These are phyloP conservation scores for Phytophthora europaea DNA, from an alignment of 352 stramenopile species.

Conservation along the genomic window DNA sequence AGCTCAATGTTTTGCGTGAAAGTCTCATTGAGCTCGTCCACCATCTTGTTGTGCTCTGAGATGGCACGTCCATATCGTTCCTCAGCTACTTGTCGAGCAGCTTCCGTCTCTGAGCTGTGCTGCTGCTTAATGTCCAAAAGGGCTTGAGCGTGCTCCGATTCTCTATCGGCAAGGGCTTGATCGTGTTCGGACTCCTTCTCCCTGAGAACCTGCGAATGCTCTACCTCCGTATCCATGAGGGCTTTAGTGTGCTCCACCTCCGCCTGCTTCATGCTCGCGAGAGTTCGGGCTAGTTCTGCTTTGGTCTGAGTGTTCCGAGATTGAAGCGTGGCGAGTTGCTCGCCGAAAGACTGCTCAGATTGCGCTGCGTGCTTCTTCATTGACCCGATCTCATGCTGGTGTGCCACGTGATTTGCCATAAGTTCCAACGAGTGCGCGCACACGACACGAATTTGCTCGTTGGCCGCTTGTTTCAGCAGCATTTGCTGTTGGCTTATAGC, in stretches of 20 bases:
- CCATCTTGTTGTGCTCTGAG: constrained; percentile 12
- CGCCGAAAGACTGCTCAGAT: constrained; percentile 1
- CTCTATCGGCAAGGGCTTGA: not conserved
- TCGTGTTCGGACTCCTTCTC: not conserved
- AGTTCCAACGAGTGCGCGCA: constrained; percentile 31
- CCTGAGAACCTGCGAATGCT: not conserved
- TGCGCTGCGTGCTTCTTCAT: constrained; percentile 5
- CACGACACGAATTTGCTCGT: constrained; percentile 24
- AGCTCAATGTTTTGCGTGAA: constrained; percentile 32
- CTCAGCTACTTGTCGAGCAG: not conserved
- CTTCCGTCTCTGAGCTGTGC: constrained; percentile 9
- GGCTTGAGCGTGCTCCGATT: constrained; percentile 1
- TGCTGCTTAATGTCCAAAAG: not conserved
- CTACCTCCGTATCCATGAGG: not conserved
- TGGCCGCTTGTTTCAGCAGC: constrained; percentile 16
- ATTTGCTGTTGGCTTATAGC: constrained; percentile 7
- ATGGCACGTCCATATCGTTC: constrained; percentile 6
- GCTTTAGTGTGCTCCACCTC: constrained; percentile 2
- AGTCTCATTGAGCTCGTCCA: constrained; percentile 16
- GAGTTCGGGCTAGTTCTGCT: not conserved
- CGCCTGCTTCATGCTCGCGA: not conserved
- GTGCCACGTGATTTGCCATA: constrained; percentile 21
- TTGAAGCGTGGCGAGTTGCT: constrained; percentile 9
- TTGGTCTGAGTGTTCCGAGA: constrained; percentile 3
- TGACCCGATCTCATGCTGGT: constrained; percentile 23